phyloP scores from a whole-genome alignment of 2,329 filamentous ascomycete species.

The Fusarium dlaminii region DNA sequence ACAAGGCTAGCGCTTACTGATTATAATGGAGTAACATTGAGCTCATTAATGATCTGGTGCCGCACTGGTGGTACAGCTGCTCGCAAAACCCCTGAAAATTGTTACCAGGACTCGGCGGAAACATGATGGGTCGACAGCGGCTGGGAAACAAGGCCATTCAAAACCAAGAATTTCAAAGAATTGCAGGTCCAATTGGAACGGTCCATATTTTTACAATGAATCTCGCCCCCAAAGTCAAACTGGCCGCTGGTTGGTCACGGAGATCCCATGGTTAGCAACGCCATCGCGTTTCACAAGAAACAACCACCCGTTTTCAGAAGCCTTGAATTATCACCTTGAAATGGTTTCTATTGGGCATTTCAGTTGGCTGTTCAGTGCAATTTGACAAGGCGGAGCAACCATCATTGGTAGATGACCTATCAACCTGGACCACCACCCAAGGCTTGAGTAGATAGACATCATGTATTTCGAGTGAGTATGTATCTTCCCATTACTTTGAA shows the following conservation, averaged over 20 bases:
- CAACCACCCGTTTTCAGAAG: neutral
- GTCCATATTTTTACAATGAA: too few relatives aligned
- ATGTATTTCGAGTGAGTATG: neutral
- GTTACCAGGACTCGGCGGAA: neutral
- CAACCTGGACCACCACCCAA: neutral
- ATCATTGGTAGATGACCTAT: neutral
- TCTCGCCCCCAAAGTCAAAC: neutral
- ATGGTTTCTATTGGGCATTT: rapidly evolving
- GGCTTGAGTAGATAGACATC: too few relatives aligned
- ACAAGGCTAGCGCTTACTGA: neutral
- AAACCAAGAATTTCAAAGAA: slow-evolving; percentile 17
- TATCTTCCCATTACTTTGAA: too few relatives aligned
- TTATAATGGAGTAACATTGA: neutral
- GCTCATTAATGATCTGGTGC: too few relatives aligned
- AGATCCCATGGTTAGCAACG: neutral
- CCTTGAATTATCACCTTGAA: rapidly evolving
- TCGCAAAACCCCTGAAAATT: neutral
- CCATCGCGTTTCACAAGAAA: neutral
- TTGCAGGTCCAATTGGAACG: rapidly evolving
- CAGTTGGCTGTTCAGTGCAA: neutral
- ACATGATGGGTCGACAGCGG: neutral
- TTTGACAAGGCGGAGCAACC: neutral
- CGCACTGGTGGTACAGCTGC: neutral
- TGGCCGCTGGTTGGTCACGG: neutral
- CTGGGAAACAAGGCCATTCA: rapidly evolving